A percentile compares a stretch with the other conserved stretches of the same genome.
These are phyloP conservation scores for Beauveria asiatica DNA, from an alignment of 2,329 filamentous ascomycete genomes.

Conservation along the genomic window DNA sequence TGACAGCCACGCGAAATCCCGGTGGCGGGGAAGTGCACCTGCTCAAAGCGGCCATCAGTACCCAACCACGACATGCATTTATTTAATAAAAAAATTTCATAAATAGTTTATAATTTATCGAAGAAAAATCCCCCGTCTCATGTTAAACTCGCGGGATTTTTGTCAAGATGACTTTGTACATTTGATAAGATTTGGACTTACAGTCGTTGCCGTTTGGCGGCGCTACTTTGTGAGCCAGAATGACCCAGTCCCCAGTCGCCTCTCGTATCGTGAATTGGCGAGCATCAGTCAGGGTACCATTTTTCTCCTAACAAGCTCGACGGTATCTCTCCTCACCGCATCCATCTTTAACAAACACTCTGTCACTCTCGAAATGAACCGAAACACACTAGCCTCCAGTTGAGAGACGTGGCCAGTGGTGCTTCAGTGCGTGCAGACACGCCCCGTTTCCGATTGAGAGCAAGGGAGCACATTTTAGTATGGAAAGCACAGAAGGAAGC, in stretches of 20 bases:
- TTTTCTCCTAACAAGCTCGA: slow-evolving; percentile 20
- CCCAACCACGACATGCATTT: background rate
- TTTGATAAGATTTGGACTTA: background rate
- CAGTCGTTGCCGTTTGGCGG: background rate
- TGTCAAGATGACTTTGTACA: background rate
- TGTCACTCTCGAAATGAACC: slow-evolving; percentile 26
- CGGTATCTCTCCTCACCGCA: background rate
- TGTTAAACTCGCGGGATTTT: background rate
- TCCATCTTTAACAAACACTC: slow-evolving; percentile 16
- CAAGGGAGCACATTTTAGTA: no score
- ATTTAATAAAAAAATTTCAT: no score
- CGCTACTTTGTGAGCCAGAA: background rate
- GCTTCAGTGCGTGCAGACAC: no score
- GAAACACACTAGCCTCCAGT: slow-evolving; percentile 27
- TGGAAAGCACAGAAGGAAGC: no score
- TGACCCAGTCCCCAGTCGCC: background rate
- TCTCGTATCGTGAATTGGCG: slow-evolving; percentile 14
- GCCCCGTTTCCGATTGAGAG: no score
- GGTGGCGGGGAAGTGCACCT: slow-evolving; percentile 4
- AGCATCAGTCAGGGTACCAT: slow-evolving; percentile 31
- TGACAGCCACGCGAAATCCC: slow-evolving; percentile 4
- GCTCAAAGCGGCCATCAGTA: background rate
- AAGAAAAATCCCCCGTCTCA: background rate
- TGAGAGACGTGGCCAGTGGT: slow-evolving; percentile 24
- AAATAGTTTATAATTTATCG: no score